Percentiles rank a stretch among this genome's conserved stretches.
Conservation (phyloP, 495 filamentous ascomycete genomes). For the Acidiella bohemica region DNA sequence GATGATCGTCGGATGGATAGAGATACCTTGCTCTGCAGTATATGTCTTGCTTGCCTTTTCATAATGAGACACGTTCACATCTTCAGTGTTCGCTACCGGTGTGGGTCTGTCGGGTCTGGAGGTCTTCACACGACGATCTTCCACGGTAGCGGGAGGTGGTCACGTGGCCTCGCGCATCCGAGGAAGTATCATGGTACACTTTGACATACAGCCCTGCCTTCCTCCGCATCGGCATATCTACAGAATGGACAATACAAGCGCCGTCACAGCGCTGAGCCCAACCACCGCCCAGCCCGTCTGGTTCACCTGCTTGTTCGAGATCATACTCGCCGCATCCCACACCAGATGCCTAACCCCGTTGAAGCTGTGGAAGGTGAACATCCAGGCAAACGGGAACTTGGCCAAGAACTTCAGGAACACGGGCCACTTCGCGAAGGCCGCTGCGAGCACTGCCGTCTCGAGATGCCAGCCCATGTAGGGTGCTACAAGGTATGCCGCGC, state of each 20-base stretch:
- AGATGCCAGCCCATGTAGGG: conserved; percentile 76
- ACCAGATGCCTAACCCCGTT: conserved; percentile 84
- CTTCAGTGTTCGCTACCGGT: too few species aligned
- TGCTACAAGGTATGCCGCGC: conserved; percentile 65
- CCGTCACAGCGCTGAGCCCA: conserved; percentile 49
- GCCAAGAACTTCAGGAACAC: conserved; percentile 50
- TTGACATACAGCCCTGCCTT: too few species aligned
- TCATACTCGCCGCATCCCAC: conserved; percentile 63
- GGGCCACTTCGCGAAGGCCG: conserved; percentile 62
- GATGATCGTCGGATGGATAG: too few species aligned
- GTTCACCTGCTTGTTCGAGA: conserved; percentile 58
- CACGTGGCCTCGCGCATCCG: too few species aligned
- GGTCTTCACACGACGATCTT: too few species aligned
- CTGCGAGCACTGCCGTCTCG: conserved; percentile 64
- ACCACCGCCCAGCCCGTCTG: conserved; percentile 63
- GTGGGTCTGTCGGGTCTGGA: too few species aligned
- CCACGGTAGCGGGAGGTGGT: too few species aligned
- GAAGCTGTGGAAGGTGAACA: conserved; percentile 74
- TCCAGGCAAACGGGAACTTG: conserved; percentile 62
- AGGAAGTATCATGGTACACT: too few species aligned
- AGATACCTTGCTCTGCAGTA: too few species aligned
- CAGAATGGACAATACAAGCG: conserved; percentile 46
- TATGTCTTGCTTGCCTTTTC: too few species aligned
- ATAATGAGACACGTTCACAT: too few species aligned
- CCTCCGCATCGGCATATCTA: too few species aligned